These are phyloP conservation scores for Schoenoplectus triqueter DNA, from an alignment of 202 grass and related monocot species.

Conservation along the genomic window DNA sequence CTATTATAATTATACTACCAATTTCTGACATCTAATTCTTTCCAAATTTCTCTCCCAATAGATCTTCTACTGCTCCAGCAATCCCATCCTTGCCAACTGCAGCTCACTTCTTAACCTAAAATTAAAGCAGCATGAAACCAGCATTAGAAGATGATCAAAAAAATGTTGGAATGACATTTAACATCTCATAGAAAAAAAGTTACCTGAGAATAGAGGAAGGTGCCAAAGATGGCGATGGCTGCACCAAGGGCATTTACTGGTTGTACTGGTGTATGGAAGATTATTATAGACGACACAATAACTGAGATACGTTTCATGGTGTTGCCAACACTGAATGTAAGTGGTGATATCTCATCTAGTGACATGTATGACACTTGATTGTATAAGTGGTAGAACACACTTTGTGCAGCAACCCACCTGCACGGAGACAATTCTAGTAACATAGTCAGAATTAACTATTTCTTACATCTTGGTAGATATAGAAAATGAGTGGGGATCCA, in stretches of 20 bases:
- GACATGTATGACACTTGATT: constrained; percentile 99
- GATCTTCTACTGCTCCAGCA: constrained; percentile 17
- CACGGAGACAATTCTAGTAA: constrained; percentile 32
- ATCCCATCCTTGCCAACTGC: constrained; percentile 12
- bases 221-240: constrained; percentile 81
- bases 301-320: constrained; percentile 98
- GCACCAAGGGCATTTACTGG: constrained; percentile 96
- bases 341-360: constrained; percentile 84
- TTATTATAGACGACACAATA: constrained; percentile 92
- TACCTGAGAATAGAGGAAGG: constrained; percentile 97
- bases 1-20: constrained; percentile 19
- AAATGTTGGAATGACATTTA: constrained; percentile 18
- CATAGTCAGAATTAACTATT: background rate
- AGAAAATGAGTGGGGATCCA: too few species aligned
- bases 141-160: background rate
- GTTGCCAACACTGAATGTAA: constrained; percentile 95
- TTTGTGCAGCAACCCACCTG: constrained; percentile 93
- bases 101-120: constrained; percentile 32
- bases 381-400: constrained; percentile 98
- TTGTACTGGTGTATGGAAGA: constrained; percentile 86
- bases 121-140: background rate
- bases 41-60: background rate
- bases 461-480: background rate
- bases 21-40: background rate
- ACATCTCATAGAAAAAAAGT: background rate